A percentile compares a stretch with the other conserved stretches of the same genome.
Conservation (phyloP, 2,329 filamentous ascomycete genomes). For the Ophiostoma australiae region DNA sequence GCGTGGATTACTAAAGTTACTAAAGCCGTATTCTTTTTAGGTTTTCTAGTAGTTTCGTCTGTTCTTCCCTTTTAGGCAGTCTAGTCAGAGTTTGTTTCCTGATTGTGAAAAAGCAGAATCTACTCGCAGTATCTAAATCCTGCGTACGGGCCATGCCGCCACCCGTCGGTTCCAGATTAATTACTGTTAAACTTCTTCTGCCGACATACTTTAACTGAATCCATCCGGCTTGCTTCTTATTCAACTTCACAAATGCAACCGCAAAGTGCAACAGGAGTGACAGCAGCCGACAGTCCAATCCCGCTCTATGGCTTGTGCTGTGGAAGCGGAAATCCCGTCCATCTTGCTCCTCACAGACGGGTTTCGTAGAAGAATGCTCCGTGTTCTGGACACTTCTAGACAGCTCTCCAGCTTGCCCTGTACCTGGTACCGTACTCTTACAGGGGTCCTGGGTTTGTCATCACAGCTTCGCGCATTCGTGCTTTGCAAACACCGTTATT, state of each 20-base stretch:
- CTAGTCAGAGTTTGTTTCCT: not conserved
- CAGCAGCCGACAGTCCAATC: too few species aligned
- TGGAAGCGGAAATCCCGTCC: too few species aligned
- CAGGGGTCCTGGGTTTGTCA: not conserved
- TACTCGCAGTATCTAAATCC: too few species aligned
- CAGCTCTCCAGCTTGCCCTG: not conserved
- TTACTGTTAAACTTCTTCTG: too few species aligned
- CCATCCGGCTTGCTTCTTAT: too few species aligned
- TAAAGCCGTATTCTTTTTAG: not conserved
- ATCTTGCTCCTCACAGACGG: too few species aligned
- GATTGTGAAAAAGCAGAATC: not conserved
- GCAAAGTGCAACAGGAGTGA: too few species aligned
- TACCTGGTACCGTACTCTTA: not conserved
- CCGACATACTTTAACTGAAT: too few species aligned
- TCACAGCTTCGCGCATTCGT: not conserved
- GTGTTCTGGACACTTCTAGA: too few species aligned
- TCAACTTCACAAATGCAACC: too few species aligned
- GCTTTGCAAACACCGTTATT: conserved; percentile 2
- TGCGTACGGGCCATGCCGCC: not conserved
- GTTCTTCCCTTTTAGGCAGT: not conserved
- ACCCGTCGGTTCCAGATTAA: not conserved
- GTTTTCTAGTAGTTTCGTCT: not conserved
- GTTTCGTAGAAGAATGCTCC: too few species aligned
- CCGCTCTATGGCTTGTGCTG: too few species aligned
- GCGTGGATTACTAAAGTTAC: not conserved